Conservation (phyloP, 192 early-diverging fungal species). For the Allomyces macrogynus region DNA sequence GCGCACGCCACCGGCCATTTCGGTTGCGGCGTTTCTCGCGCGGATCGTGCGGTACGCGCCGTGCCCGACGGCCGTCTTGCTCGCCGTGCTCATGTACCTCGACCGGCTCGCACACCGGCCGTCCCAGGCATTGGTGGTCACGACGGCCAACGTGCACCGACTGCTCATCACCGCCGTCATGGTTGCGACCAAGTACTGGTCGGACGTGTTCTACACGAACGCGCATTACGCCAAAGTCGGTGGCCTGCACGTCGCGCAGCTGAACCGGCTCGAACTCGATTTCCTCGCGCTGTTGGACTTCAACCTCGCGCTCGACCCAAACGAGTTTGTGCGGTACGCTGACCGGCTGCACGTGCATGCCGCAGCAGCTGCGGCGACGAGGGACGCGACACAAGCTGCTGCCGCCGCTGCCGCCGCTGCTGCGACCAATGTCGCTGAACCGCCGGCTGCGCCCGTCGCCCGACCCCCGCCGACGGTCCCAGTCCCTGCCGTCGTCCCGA, state of each 20-base stretch:
- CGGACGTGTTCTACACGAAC: slow-evolving; percentile 86
- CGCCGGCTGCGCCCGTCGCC: too few species aligned
- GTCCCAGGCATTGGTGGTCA: slow-evolving; percentile 35
- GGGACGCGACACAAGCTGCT: too few species aligned
- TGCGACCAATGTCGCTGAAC: too few species aligned
- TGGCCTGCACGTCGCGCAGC: slow-evolving; percentile 67
- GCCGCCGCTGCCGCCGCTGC: too few species aligned
- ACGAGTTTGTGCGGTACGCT: too few species aligned
- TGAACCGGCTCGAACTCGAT: slow-evolving; percentile 78
- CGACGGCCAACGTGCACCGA: slow-evolving; percentile 78
- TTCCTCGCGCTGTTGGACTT: slow-evolving; percentile 71
- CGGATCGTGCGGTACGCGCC: slow-evolving; percentile 88
- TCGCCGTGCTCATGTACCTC: slow-evolving; percentile 74
- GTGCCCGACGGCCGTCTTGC: slow-evolving; percentile 75
- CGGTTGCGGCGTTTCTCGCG: slow-evolving; percentile 58
- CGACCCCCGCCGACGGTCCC: too few species aligned
- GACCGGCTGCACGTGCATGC: too few species aligned
- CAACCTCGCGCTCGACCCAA: slow-evolving; percentile 35
- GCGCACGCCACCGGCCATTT: slow-evolving; percentile 74
- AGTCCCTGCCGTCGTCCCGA: too few species aligned
- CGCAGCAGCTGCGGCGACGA: too few species aligned
- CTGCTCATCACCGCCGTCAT: slow-evolving; percentile 74
- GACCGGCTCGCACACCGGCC: slow-evolving; percentile 38
- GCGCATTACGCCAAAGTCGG: slow-evolving; percentile 76
- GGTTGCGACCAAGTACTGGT: slow-evolving; percentile 74